These are phyloP conservation scores for Pestalotiopsis sp. DNA, from an alignment of 2,329 filamentous ascomycete species.

Conservation along the genomic window DNA sequence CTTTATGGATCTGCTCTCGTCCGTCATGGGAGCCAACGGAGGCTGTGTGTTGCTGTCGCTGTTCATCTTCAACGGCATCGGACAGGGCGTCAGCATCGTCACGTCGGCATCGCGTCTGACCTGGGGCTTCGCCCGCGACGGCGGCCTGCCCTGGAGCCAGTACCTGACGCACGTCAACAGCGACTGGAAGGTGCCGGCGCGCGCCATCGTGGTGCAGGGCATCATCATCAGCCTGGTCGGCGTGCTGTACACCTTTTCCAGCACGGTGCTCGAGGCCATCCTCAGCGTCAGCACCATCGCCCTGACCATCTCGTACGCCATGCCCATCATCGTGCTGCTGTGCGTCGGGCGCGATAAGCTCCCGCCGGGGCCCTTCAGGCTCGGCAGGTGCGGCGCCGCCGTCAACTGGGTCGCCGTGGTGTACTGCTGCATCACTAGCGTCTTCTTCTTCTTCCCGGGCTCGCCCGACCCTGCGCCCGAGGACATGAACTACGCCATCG, in stretches of 20 bases:
- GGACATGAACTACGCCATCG: constrained; percentile 63
- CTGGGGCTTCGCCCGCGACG: constrained; percentile 58
- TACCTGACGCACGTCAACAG: constrained; percentile 48
- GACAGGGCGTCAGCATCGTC: constrained; percentile 53
- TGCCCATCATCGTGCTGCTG: constrained; percentile 53
- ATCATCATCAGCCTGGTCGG: constrained; percentile 49
- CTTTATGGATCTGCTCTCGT: constrained; percentile 50
- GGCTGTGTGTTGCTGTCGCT: constrained; percentile 48
- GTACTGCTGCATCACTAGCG: constrained; percentile 53
- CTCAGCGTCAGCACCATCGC: constrained; percentile 59
- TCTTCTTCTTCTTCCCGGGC: constrained; percentile 58
- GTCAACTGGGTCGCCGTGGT: constrained; percentile 52
- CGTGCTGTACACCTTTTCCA: constrained; percentile 57
- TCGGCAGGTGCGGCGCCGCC: constrained; percentile 46
- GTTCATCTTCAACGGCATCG: constrained; percentile 58
- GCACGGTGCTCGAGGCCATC: constrained; percentile 55
- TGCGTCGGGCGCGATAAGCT: constrained; percentile 54
- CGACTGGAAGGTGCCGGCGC: constrained; percentile 53
- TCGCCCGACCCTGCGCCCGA: constrained; percentile 43
- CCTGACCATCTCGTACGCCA: constrained; percentile 52
- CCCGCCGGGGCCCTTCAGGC: constrained; percentile 45
- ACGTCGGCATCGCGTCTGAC: constrained; percentile 55
- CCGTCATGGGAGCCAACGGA: constrained; percentile 41
- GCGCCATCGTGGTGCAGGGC: constrained; percentile 55
- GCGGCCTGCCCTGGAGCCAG: constrained; percentile 45